These are phyloP conservation scores for Neurospora cerealis DNA, from an alignment of 495 filamentous ascomycete genomes.

Conservation along the genomic window DNA sequence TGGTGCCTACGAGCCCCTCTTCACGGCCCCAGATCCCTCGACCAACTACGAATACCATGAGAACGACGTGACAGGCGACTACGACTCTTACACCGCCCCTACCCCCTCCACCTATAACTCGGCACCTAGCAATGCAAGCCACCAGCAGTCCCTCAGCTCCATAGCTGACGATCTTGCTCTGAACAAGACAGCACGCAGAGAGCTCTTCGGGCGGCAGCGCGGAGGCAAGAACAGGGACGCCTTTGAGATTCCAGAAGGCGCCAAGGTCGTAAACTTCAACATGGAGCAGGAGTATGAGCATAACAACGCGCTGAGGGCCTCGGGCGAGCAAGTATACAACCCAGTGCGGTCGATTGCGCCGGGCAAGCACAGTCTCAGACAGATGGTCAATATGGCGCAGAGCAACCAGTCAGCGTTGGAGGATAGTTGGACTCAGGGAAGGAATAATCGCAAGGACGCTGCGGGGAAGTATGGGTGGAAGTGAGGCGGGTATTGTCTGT, in stretches of 20 bases:
- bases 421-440: conserved; percentile 73
- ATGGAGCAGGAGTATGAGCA: conserved; percentile 74
- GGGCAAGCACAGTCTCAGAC: conserved; percentile 78
- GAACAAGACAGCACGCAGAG: conserved; percentile 59
- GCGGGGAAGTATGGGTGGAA: conserved; percentile 72
- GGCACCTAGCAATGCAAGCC: neutral
- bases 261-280: conserved; percentile 66
- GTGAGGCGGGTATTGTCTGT: neutral
- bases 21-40: conserved; percentile 5
- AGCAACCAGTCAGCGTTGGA: conserved; percentile 76
- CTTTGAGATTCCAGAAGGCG: conserved; percentile 24
- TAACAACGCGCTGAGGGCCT: conserved; percentile 64
- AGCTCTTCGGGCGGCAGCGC: conserved; percentile 60
- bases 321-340: conserved; percentile 63
- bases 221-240: conserved; percentile 15
- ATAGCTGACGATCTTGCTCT: conserved; percentile 70
- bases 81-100: conserved; percentile 19
- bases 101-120: conserved; percentile 10
- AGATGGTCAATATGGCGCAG: conserved; percentile 72
- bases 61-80: conserved; percentile 15
- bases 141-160: conserved; percentile 41
- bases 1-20: conserved; percentile 35
- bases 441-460: conserved; percentile 66
- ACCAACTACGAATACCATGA: conserved; percentile 1
- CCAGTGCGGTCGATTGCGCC: conserved; percentile 76